Conservation (phyloP, 352 stramenopile species). For the Hyaloperonospora arabidopsidis region DNA sequence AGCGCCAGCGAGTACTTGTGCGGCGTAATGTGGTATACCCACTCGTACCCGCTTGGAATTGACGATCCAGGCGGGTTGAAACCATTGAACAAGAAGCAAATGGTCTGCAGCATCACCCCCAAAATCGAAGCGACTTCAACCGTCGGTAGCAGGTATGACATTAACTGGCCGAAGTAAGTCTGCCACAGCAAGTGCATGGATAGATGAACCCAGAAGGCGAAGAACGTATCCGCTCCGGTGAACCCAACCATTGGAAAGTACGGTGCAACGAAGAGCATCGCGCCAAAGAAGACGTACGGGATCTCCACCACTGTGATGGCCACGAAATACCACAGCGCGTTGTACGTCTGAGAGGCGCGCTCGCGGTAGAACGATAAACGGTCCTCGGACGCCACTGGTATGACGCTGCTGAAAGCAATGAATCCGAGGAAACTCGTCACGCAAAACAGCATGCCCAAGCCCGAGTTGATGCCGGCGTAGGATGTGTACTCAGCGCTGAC, state of each 20-base stretch:
- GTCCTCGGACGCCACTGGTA: conserved; percentile 62
- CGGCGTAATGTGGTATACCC: conserved; percentile 17
- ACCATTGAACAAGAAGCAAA: conserved; percentile 19
- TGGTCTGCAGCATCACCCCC: conserved; percentile 15
- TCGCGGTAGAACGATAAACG: conserved; percentile 85
- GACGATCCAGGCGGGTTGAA: conserved; percentile 15
- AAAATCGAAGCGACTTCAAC: conserved; percentile 43
- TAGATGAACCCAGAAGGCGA: conserved; percentile 16
- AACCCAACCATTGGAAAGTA: conserved; percentile 23
- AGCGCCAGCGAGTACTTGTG: conserved; percentile 14
- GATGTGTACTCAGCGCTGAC: conserved; percentile 16
- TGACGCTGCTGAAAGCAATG: conserved; percentile 51
- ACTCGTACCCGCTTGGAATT: conserved; percentile 13
- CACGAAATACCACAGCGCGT: conserved; percentile 23
- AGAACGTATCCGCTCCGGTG: conserved; percentile 8
- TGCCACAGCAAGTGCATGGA: conserved; percentile 17
- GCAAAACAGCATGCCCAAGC: conserved; percentile 56
- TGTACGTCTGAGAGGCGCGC: conserved; percentile 53
- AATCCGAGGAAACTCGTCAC: conserved; percentile 60
- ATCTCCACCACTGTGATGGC: conserved; percentile 16
- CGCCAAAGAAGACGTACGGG: conserved; percentile 40
- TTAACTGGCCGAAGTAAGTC: conserved; percentile 21
- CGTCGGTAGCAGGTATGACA: conserved; percentile 24
- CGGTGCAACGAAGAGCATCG: conserved; percentile 12
- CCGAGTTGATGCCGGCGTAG: conserved; percentile 25